phyloP scores from a whole-genome alignment of 2,329 filamentous ascomycete species.

The Magnaporthiopsis incrustans region DNA sequence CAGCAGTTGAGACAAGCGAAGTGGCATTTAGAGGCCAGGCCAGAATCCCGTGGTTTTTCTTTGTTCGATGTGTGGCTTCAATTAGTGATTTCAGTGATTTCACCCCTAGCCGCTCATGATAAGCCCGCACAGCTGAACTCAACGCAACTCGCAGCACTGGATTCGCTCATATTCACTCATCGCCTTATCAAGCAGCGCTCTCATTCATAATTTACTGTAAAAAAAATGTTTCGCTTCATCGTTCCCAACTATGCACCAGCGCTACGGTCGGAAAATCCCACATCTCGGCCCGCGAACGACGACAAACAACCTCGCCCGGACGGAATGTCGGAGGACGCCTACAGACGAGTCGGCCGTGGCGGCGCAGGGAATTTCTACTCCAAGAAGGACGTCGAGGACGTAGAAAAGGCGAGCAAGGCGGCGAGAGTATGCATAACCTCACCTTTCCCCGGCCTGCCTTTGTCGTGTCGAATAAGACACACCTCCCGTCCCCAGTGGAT shows the following conservation, averaged over 20 bases:
- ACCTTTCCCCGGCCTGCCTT: neutral
- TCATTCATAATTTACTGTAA: no score
- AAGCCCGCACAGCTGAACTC: neutral
- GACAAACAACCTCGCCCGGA: no score
- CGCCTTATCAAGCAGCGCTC: no score
- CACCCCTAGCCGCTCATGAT: neutral
- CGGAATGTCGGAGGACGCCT: slow-evolving; percentile 31
- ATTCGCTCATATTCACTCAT: neutral
- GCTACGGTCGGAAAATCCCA: no score
- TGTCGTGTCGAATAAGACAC: no score
- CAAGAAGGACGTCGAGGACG: slow-evolving; percentile 42
- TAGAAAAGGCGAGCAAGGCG: slow-evolving; percentile 14
- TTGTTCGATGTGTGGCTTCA: neutral
- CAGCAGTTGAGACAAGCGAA: no score
- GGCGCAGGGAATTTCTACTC: slow-evolving; percentile 57
- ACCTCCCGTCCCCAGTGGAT: neutral
- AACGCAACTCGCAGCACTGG: neutral
- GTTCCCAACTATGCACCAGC: no score
- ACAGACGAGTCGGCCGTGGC: slow-evolving; percentile 48
- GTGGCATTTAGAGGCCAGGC: neutral
- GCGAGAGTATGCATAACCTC: neutral
- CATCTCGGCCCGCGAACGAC: no score
- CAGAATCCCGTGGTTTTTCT: neutral
- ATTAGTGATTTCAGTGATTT: neutral
- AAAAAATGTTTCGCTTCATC: slow-evolving; percentile 1